phyloP scores from a whole-genome alignment of 805 yeast species.

The Suhomyces kilbournensis region DNA sequence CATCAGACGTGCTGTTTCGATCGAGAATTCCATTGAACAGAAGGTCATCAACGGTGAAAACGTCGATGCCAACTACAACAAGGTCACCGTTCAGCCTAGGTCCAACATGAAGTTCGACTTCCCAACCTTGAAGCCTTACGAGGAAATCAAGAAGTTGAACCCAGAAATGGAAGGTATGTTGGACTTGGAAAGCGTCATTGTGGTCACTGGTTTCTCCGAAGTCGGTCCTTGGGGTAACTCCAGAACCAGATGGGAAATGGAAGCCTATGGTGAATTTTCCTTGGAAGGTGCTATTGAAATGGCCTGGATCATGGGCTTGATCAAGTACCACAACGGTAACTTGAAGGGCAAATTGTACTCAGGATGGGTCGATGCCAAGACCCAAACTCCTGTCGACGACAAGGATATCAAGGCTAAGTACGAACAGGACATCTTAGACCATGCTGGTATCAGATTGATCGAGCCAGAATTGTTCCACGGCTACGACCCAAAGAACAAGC shows the following conservation, averaged over 20 bases:
- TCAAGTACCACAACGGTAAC: conserved; percentile 90
- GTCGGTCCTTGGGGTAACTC: conserved; percentile 99
- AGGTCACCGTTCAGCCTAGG: conserved; percentile 82
- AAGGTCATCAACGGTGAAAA: conserved; percentile 79
- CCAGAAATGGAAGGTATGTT: conserved; percentile 85
- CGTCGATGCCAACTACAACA: conserved; percentile 81
- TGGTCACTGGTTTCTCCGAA: conserved; percentile 96
- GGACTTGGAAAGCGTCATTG: conserved; percentile 88
- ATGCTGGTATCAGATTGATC: conserved; percentile 93
- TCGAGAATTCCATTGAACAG: conserved; percentile 88
- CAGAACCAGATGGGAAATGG: conserved; percentile 99
- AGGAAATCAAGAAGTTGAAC: conserved; percentile 63
- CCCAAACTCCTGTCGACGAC: conserved; percentile 90
- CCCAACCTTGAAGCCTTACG: conserved; percentile 82
- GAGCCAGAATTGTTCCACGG: conserved; percentile 95
- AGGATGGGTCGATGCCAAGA: conserved; percentile 97
- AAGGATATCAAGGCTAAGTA: conserved; percentile 89
- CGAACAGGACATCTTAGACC: conserved; percentile 83
- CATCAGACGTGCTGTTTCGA: conserved; percentile 90
- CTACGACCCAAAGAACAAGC: conserved; percentile 92
- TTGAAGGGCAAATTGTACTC: conserved; percentile 87
- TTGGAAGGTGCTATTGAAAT: conserved; percentile 97
- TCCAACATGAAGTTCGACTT: conserved; percentile 92
- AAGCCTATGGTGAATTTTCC: conserved; percentile 89
- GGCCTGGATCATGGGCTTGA: conserved; percentile 99